phyloP scores from a whole-genome alignment of 257 asterid genomes.

The Haberlea rhodopensis region DNA sequence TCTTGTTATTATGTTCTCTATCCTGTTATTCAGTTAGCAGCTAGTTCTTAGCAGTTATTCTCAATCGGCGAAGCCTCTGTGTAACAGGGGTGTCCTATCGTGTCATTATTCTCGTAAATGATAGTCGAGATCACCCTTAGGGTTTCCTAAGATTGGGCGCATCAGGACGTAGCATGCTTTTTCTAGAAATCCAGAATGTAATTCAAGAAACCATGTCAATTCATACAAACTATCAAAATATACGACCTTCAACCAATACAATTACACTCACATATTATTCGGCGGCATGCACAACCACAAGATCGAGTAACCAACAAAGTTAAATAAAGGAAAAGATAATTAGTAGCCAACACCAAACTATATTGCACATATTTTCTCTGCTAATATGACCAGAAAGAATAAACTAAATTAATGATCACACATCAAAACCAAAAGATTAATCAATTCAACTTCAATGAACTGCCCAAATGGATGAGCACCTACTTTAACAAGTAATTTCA shows the following conservation, averaged over 20 bases:
- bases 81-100: too few relatives aligned
- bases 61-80: too few relatives aligned
- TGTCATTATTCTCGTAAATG: too few relatives aligned
- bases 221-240: neutral
- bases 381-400: conserved; percentile 23
- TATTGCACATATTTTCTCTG: conserved; percentile 5
- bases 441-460: conserved; percentile 19
- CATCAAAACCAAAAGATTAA: conserved; percentile 33
- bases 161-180: conserved; percentile 23
- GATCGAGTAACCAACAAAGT: neutral
- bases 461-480: conserved; percentile 3
- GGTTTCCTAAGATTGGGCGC: too few relatives aligned
- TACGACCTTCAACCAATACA: neutral
- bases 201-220: conserved; percentile 8
- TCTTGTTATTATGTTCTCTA: too few relatives aligned
- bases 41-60: too few relatives aligned
- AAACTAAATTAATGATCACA: conserved; percentile 34
- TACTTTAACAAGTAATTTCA: conserved; percentile 33
- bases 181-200: conserved; percentile 9
- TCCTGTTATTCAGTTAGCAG: too few relatives aligned
- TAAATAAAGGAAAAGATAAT: conserved; percentile 8
- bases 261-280: neutral
- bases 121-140: too few relatives aligned
- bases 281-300: neutral
- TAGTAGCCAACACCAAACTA: conserved; percentile 24